phyloP scores from a whole-genome alignment of 768 basidiomycete species.

The Lentinus tigrinus region DNA sequence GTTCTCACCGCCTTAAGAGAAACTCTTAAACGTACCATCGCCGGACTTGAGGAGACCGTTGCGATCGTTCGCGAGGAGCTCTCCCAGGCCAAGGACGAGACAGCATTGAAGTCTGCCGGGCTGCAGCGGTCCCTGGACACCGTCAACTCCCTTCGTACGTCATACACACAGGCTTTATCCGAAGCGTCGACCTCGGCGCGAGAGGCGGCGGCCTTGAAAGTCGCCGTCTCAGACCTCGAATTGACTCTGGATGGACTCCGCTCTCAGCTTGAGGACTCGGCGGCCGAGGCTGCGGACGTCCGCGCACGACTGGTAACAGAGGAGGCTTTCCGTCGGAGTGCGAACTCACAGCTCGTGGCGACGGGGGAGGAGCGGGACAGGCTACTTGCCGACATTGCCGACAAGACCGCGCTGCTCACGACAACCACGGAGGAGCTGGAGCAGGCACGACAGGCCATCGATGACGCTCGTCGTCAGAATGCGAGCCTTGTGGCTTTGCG shows the following conservation, averaged over 20 bases:
- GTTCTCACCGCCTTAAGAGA: conserved; percentile 6
- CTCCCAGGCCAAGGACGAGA: conserved; percentile 5
- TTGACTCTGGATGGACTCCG: conserved; percentile 5
- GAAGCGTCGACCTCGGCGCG: neutral
- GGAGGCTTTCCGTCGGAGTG: conserved; percentile 1
- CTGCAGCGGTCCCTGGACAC: neutral
- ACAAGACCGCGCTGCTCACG: conserved; percentile 28
- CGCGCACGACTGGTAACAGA: conserved; percentile 3
- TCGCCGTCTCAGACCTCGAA: conserved; percentile 9
- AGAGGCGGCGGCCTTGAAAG: neutral
- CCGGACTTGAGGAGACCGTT: conserved; percentile 8
- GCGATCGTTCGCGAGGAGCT: conserved; percentile 3
- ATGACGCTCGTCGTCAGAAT: neutral
- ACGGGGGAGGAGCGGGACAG: neutral
- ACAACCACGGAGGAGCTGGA: conserved; percentile 20
- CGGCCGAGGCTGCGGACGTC: neutral
- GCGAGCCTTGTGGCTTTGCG: neutral
- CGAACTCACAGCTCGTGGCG: conserved; percentile 10
- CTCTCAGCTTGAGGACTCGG: conserved; percentile 1
- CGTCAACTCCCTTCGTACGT: neutral
- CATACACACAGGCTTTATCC: neutral
- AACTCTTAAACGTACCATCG: conserved; percentile 2
- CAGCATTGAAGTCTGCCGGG: neutral
- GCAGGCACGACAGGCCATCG: neutral
- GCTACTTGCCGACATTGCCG: conserved; percentile 22